Evolutionary conservation across 164 flowering plant species (phyloP).

Genomic region (Vitis cinerea): DNA sequence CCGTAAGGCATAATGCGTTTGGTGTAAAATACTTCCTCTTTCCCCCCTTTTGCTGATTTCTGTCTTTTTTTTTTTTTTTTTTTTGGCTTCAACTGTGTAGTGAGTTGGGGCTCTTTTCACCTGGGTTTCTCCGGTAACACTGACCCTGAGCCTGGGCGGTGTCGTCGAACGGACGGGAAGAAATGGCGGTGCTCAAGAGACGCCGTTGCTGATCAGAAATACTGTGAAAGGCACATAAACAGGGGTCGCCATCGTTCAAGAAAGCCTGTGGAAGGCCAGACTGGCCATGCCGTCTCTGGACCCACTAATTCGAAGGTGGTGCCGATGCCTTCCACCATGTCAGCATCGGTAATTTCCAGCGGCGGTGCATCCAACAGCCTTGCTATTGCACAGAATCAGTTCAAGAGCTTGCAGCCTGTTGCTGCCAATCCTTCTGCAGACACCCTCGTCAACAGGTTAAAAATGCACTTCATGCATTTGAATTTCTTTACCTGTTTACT

Average conservation of each 20-base stretch:
- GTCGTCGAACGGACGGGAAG: constrained; percentile 47
- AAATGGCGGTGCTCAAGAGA: constrained; percentile 54
- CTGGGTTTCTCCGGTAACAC: constrained; percentile 27
- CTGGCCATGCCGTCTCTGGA: constrained; percentile 31
- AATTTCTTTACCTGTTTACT: constrained; percentile 7
- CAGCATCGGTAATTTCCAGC: constrained; percentile 20
- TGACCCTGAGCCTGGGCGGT: constrained; percentile 43
- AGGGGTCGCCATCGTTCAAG: constrained; percentile 83
- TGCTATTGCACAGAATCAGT: constrained; percentile 15
- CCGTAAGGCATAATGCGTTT: constrained; percentile 7
- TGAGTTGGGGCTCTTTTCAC: constrained; percentile 33
- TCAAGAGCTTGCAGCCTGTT: constrained; percentile 21
- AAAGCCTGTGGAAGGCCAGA: constrained; percentile 74
- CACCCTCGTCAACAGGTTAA: constrained; percentile 23
- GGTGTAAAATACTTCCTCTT: background rate
- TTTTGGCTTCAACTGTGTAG: constrained; percentile 2
- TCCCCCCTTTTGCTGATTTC: background rate
- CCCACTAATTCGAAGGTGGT: constrained; percentile 21
- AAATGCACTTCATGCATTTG: background rate
- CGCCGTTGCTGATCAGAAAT: constrained; percentile 38
- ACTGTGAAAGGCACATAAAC: constrained; percentile 59
- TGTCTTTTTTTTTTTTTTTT: background rate
- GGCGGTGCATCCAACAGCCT: constrained; percentile 23
- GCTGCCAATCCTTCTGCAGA: constrained; percentile 21
- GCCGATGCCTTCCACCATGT: constrained; percentile 19